These are phyloP conservation scores for Crassisporium funariophilum DNA, from an alignment of 768 basidiomycete species.

Conservation along the genomic window DNA sequence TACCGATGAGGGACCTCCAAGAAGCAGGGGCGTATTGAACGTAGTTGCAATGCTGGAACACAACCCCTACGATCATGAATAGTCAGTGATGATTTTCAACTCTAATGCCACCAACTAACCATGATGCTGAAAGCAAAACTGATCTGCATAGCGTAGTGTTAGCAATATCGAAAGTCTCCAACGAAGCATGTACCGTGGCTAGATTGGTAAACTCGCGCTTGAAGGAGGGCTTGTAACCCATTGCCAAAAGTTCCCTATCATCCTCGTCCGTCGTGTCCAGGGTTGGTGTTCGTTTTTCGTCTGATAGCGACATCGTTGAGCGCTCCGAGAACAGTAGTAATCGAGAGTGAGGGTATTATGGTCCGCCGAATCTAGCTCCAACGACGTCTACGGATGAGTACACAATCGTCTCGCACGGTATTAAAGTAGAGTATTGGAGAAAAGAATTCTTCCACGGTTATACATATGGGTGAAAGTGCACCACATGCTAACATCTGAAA, in stretches of 20 bases:
- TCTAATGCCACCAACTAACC: constrained; percentile 33
- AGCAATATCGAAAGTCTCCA: neutral
- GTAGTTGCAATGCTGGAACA: constrained; percentile 79
- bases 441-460: constrained; percentile 13
- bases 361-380: constrained; percentile 1
- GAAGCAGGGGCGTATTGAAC: constrained; percentile 70
- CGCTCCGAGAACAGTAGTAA: constrained; percentile 1
- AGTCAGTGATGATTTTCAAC: neutral
- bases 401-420: neutral
- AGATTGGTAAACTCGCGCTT: constrained; percentile 84
- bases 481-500: constrained; percentile 6
- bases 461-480: constrained; percentile 13
- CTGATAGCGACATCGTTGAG: constrained; percentile 18
- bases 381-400: neutral
- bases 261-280: constrained; percentile 49
- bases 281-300: constrained; percentile 18
- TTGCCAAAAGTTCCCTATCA: constrained; percentile 62
- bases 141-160: constrained; percentile 41
- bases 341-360: constrained; percentile 4
- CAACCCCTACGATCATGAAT: constrained; percentile 49
- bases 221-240: constrained; percentile 81
- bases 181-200: constrained; percentile 58
- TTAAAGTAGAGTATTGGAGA: too few species aligned
- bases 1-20: constrained; percentile 55
- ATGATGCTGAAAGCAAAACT: constrained; percentile 82